A percentile compares a stretch with the other conserved stretches of the same genome.
Conservation (phyloP, 768 basidiomycete species). For the Collybia nuda region DNA sequence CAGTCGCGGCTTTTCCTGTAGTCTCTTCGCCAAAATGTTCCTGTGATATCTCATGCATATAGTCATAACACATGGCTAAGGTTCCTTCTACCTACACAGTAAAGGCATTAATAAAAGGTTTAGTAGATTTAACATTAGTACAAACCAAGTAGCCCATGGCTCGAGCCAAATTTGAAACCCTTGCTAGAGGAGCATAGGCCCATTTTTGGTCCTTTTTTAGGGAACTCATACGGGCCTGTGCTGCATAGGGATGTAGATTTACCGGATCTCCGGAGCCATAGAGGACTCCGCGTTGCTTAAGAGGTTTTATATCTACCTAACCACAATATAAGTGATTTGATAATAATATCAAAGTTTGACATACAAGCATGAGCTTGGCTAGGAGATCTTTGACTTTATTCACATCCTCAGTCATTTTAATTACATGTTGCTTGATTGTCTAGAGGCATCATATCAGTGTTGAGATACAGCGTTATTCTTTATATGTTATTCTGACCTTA, state of each 20-base stretch:
- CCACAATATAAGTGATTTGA: slow-evolving; percentile 1
- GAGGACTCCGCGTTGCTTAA: slow-evolving; percentile 41
- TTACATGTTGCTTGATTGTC: slow-evolving; percentile 77
- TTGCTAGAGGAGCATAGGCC: slow-evolving; percentile 50
- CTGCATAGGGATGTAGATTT: slow-evolving; percentile 64
- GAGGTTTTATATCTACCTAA: slow-evolving; percentile 32
- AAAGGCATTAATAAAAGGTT: not conserved
- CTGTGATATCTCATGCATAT: slow-evolving; percentile 46
- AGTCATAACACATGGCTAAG: slow-evolving; percentile 72
- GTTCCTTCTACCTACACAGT: slow-evolving; percentile 75
- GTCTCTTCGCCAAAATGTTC: slow-evolving; percentile 35
- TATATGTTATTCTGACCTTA: slow-evolving; percentile 51
- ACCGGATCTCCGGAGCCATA: slow-evolving; percentile 49
- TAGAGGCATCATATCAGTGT: slow-evolving; percentile 24
- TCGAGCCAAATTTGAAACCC: slow-evolving; percentile 61
- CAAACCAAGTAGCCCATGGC: slow-evolving; percentile 88
- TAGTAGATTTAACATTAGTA: not conserved
- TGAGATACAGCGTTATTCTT: not conserved
- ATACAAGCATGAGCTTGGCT: slow-evolving; percentile 71
- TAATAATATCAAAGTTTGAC: slow-evolving; percentile 15
- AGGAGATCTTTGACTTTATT: slow-evolving; percentile 65
- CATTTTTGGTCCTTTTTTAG: slow-evolving; percentile 41
- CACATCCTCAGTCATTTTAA: slow-evolving; percentile 71
- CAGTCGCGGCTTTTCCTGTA: slow-evolving; percentile 34
- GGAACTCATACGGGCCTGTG: slow-evolving; percentile 41